Conservation (phyloP, 176 grass and related monocot genomes). For the Poa pratensis region DNA sequence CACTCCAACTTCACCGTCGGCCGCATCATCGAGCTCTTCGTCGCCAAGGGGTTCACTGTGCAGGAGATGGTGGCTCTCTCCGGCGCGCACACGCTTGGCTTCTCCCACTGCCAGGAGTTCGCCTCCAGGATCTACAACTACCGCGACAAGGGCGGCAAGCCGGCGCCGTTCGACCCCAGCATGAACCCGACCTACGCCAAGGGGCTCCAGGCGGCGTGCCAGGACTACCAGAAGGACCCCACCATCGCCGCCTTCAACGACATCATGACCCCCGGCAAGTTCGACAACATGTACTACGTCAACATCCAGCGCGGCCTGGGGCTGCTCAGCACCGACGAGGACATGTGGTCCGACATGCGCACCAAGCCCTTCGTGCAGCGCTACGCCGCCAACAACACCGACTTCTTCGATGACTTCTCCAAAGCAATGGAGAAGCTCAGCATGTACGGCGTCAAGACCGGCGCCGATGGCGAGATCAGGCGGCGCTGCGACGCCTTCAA, state of each 20-base stretch:
- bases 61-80: conserved; percentile 81
- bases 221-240: conserved; percentile 52
- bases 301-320: conserved; percentile 75
- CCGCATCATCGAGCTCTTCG: conserved; percentile 51
- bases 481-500: conserved; percentile 81
- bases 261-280: conserved; percentile 79
- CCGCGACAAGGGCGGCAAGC: conserved; percentile 24
- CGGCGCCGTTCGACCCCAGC: conserved; percentile 51
- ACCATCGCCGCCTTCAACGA: conserved; percentile 73
- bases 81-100: conserved; percentile 70
- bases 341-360: conserved; percentile 58
- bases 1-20: conserved; percentile 57
- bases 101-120: conserved; percentile 88
- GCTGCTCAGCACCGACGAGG: conserved; percentile 67
- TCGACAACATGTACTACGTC: conserved; percentile 85
- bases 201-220: conserved; percentile 42
- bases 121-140: conserved; percentile 52
- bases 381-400: conserved; percentile 65
- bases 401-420: conserved; percentile 76
- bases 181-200: conserved; percentile 52
- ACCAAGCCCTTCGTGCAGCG: conserved; percentile 70
- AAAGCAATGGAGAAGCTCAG: conserved; percentile 88
- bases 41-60: conserved; percentile 51
- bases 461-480: conserved; percentile 69
- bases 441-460: conserved; percentile 62